Base-by-base conservation (phyloP, 371 early-diverging fungal species). In the Phascolomyces articulosus region DNA sequence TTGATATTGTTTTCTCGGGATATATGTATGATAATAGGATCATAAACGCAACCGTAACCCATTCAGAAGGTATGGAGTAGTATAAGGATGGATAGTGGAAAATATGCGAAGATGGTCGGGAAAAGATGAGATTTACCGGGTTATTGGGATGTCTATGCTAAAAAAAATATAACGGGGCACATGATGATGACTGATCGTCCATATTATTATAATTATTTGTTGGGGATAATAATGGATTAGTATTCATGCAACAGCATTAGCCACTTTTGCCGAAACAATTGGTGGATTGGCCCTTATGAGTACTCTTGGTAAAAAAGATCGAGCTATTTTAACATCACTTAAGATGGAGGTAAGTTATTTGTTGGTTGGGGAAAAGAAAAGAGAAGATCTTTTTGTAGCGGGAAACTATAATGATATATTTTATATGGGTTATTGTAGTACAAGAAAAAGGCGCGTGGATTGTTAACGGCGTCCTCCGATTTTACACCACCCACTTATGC, bases 191-290 rank as follows among this genome's bases (percentile, higher is more conserved):
- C 59, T 34, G 24, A 55, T 44, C n/a, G 15, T 34, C 47, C 44
- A 27, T 23, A 40, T 40, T 1, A 4, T 4, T n/a, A 31, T 13
- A 20, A 13, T 15, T 28, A 8, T 31, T 58, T 58, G 23, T 40
- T 34, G 34, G 2, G 0, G 44, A 44, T 44, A 0, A 16, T 44
- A n/a, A 44, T 44, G 16, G 4, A 18, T 15, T 44, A 82, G 87
- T 55, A 82, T 85, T 18, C 85, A 85, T 67, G 79, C 84, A 18
- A 83, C 84, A 9, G 87, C 87, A 18, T 66, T 87, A 27, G 76
- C 83, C 41, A 85, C 86, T n/a, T 85, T 87, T 75, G 85, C 86
- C 2, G 86, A 87, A 54, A 85, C 84, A n/a, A 80, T 85, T 6
- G 86, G 87, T 18, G 81, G 77, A 40, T 73, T 87, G 27, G 85